Base-by-base conservation (phyloP, 2,329 filamentous ascomycete genomes). In the Xylariomycetidae sp. region DNA sequence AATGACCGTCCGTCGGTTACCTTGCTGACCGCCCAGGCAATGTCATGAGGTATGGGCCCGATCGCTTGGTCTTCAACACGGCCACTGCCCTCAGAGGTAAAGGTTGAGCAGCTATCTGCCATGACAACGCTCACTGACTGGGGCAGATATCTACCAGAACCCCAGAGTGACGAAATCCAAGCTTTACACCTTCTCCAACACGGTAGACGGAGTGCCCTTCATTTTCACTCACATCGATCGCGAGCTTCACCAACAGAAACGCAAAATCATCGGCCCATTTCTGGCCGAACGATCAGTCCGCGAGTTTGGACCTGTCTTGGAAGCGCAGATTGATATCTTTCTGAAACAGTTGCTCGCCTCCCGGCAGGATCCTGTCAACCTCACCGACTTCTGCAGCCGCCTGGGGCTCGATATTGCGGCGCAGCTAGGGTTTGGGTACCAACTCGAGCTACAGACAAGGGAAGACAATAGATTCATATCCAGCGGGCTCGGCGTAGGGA, bases 301-400 rank as follows among this genome's bases (percentile, higher is more conserved):
- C 14, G 14, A 17, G 9, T 48, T 49, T 14, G 44, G 46, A 27
- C 47, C 47, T 3, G 41, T 33, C 1, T 42, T 49, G 31, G 27
- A 37, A 5, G 27, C 42, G 7, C 43, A 46, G 26, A 22, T 49
- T 17, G 29, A 47, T 7, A 38, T 41, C n/a, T 43, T 46, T 28
- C 28, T 48, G 10, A 30, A 24, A 27, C 31, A 38, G 24, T 15
- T 38, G 4, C 22, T 25, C 29, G 10, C 14, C 15, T 25, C n/a
- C 19, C 24, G 20, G 5, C 22, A 12, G 3, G 10, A 18, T 3
- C 37, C 37, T 4, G 29, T 46, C 10, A 34, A 48, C 19, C 32
- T 48, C 38, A 42, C 24, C 16, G 19, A 25, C 23, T 28, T 25
- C 4, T 39, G 36, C 9, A 40, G 33, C 12, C 37, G 43, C n/a